These are phyloP conservation scores for Poa pratensis DNA, from an alignment of 176 grass and related monocot species.

Conservation along the genomic window DNA sequence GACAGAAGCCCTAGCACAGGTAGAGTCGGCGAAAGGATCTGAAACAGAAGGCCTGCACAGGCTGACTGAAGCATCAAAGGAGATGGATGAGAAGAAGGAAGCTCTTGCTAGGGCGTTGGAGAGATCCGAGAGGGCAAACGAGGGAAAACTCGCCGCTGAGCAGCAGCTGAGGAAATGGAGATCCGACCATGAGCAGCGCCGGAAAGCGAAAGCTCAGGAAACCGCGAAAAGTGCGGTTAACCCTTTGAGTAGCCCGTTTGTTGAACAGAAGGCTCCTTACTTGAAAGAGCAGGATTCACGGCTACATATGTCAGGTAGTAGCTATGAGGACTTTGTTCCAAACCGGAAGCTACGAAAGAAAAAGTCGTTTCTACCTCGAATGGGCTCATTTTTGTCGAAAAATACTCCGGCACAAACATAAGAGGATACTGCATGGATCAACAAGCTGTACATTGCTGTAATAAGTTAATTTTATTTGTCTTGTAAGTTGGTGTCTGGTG, in stretches of 20 bases:
- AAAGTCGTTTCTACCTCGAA: slow-evolving; percentile 68
- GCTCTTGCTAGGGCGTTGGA: slow-evolving; percentile 59
- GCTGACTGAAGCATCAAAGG: slow-evolving; percentile 56
- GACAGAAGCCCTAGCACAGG: slow-evolving; percentile 59
- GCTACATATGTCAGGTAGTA: slow-evolving; percentile 43
- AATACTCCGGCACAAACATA: slow-evolving; percentile 50
- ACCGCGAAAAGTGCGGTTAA: slow-evolving; percentile 52
- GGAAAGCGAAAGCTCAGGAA: slow-evolving; percentile 66
- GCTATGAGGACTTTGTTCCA: slow-evolving; percentile 32
- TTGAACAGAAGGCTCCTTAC: slow-evolving; percentile 43
- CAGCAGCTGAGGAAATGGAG: slow-evolving; percentile 98
- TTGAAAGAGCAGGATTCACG: slow-evolving; percentile 46
- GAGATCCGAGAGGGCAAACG: slow-evolving; percentile 65
- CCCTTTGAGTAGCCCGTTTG: slow-evolving; percentile 60
- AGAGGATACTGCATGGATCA: background rate
- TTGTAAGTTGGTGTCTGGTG: slow-evolving; percentile 35
- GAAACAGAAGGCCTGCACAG: slow-evolving; percentile 62
- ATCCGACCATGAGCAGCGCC: slow-evolving; percentile 73
- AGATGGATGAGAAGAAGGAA: slow-evolving; percentile 70
- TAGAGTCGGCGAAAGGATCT: slow-evolving; percentile 63
- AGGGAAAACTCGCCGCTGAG: slow-evolving; percentile 80
- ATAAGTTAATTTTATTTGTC: slow-evolving; percentile 41
- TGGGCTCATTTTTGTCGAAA: slow-evolving; percentile 70
- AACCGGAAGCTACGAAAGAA: slow-evolving; percentile 63
- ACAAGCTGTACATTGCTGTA: slow-evolving; percentile 50